Evolutionary conservation across 306 rosid species (phyloP).

Genomic region (Cercis canadensis): DNA sequence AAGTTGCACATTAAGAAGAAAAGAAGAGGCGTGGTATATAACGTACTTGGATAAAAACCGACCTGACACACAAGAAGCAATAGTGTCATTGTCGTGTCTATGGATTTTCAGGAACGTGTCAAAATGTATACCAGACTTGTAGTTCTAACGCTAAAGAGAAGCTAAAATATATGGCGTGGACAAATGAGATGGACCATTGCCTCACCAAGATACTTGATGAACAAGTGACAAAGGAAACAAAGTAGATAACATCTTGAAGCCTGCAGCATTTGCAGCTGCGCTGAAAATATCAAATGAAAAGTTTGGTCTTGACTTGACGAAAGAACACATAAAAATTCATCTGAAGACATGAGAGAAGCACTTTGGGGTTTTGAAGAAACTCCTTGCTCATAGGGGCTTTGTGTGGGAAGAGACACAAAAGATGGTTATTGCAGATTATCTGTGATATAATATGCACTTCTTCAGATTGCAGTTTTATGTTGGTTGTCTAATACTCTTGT

Average conservation of each 20-base stretch:
- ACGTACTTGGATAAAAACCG: no score
- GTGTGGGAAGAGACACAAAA: conserved; percentile 57
- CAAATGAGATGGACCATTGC: conserved; percentile 60
- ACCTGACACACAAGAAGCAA: conserved; percentile 25
- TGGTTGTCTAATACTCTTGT: conserved; percentile 38
- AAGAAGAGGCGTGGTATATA: no score
- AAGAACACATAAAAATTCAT: conserved; percentile 58
- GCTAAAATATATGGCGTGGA: conserved; percentile 53
- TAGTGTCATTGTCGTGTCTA: conserved; percentile 11
- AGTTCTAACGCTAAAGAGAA: conserved; percentile 56
- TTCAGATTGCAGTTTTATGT: conserved; percentile 5
- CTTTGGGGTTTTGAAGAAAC: conserved; percentile 57
- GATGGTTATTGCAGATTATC: conserved; percentile 58
- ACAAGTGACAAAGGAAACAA: conserved; percentile 58
- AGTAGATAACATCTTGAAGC: conserved; percentile 56
- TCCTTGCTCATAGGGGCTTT: conserved; percentile 60
- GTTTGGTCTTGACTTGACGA: conserved; percentile 48
- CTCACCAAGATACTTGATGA: conserved; percentile 54
- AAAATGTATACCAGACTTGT: conserved; percentile 44
- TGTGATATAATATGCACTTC: conserved; percentile 22
- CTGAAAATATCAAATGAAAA: conserved; percentile 51
- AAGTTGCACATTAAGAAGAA: no score
- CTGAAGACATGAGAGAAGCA: conserved; percentile 68
- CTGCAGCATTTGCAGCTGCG: conserved; percentile 58
- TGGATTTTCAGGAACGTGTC: conserved; percentile 52